These are phyloP conservation scores for Gyromitra esculenta DNA, from an alignment of 2,329 filamentous ascomycete genomes.

Conservation along the genomic window DNA sequence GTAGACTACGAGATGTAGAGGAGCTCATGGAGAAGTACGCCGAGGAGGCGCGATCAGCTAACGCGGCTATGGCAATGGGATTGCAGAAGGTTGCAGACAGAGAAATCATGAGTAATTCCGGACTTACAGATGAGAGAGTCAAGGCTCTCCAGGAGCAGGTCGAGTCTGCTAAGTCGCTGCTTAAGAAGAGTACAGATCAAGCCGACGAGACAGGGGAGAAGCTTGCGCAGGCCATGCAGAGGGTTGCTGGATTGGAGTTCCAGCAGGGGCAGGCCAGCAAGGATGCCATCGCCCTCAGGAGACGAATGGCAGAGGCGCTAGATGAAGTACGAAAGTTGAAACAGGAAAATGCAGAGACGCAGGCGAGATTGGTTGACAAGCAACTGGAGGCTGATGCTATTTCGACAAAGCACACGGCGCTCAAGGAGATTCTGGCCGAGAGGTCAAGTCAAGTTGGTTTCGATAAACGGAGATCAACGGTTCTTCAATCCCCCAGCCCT, in stretches of 20 bases:
- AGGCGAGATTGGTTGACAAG: constrained; percentile 82
- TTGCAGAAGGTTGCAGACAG: constrained; percentile 74
- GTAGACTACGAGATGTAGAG: constrained; percentile 83
- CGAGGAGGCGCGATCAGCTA: constrained; percentile 85
- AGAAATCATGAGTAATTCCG: constrained; percentile 61
- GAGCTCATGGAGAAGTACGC: constrained; percentile 88
- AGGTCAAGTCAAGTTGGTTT: constrained; percentile 67
- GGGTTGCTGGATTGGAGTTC: constrained; percentile 93
- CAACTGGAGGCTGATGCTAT: constrained; percentile 95
- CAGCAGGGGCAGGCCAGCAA: constrained; percentile 97
- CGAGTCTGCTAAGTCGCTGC: constrained; percentile 77
- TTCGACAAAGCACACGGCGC: constrained; percentile 86
- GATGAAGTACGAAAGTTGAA: constrained; percentile 85
- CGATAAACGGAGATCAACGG: constrained; percentile 58
- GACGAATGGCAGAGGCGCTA: constrained; percentile 85
- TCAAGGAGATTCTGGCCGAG: constrained; percentile 86
- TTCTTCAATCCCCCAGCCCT: constrained; percentile 71
- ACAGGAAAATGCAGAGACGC: constrained; percentile 81
- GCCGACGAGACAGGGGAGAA: constrained; percentile 88
- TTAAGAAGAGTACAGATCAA: constrained; percentile 87
- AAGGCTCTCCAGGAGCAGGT: constrained; percentile 81
- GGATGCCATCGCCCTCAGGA: constrained; percentile 86
- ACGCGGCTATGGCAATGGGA: constrained; percentile 81
- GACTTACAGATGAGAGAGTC: constrained; percentile 72
- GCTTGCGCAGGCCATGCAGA: constrained; percentile 89